Evolutionary conservation across 495 filamentous ascomycete genomes (phyloP), one percentile per base, ranked within the genome.

Genomic region (Hypoxylon fuscum): DNA sequence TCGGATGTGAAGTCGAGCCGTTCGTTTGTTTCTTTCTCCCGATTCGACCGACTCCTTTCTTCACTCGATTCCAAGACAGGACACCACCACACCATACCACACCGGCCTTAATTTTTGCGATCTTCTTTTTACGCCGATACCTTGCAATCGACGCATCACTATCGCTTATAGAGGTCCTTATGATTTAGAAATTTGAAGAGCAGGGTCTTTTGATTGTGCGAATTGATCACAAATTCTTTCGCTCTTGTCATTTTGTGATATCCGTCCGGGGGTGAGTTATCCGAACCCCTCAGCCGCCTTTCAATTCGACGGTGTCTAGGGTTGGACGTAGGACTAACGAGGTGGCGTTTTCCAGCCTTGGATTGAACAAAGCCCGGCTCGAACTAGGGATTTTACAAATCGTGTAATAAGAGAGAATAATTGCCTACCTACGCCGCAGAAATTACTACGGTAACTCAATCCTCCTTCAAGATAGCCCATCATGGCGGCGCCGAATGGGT

Each of bases 401-500:
- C 31, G 44, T 49, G 59, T 25, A 52, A 63, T 25, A 52, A 63
- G 54, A 52, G 35, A 35, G 51, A 10, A 23, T 18, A 12, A 44
- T 50, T 48, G 21, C 31, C 34, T 61, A 46, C 45, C 41, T 25
- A 23, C 48, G 12, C 32, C 11, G 53, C 42, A 18, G 41, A 38
- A 42, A 34, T 45, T 48, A 10, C 40, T 20, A 45, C 48, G 40
- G 35, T 49, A 53, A 35, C 8, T 32, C 23, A 42, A 34, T 58
- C 31, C 12, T 38, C 9, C 12, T 32, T 9, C 22, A 37, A 46
- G 18, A 18, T 55, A 46, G 25, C 25, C 48, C 14, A 62, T 18
- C 1, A 72, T 72, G 69, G 55, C 69, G 41, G 66, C 60, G 54
- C 63, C 69, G 20, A 72, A 72, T 47, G 42, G 63, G 69, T 72